Base-by-base conservation (phyloP, 1,284 basidiomycete genomes). In the Ustilago sp. region DNA sequence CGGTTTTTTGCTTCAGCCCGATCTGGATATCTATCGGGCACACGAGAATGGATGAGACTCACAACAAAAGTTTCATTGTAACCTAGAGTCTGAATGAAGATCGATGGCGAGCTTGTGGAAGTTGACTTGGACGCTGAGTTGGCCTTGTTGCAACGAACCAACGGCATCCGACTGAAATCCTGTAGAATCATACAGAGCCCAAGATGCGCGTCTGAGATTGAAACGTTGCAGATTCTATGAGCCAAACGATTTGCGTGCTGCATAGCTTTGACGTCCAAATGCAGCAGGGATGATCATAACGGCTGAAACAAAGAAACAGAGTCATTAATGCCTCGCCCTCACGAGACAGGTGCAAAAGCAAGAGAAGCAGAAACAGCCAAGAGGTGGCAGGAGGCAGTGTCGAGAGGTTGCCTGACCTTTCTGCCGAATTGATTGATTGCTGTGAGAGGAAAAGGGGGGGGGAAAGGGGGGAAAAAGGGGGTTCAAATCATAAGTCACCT, bases 381-480 rank as follows among this genome's bases (percentile, higher is more conserved):
- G 23, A 23, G 23, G 23, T 23, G 23, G 23, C 23, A 41, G 15
- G 56, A 38, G 19, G 35, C n/a, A 38, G 19, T 31, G 45, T 31
- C 31, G 12, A 47, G 55, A 47, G 58, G 63, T 71, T 65, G 68
- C 68, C 63, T 71, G 68, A 71, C 63, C 59, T 45, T 54, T 23
- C 61, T 15, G 9, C 43, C 48, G 38, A 8, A 59, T 54, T 48
- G 48, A 28, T 36, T 36, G 36, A 36, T 36, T 36, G 36, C 8
- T 36, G 23, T 23, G 23, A 23, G 23, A 2, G 23, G 23, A 23
- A 28, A 28, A 28, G 23, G 23, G 23, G 23, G 23, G 23, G 23
- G 23, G 2, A 23, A 23, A 23, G 2, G 2, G 23, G 23, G 23
- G 2, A 2, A 2, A 41, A 41, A n/a, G n/a, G 39, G 39, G 39